Base-by-base conservation (phyloP, 768 basidiomycete genomes). In the Naganishia randhawae region DNA sequence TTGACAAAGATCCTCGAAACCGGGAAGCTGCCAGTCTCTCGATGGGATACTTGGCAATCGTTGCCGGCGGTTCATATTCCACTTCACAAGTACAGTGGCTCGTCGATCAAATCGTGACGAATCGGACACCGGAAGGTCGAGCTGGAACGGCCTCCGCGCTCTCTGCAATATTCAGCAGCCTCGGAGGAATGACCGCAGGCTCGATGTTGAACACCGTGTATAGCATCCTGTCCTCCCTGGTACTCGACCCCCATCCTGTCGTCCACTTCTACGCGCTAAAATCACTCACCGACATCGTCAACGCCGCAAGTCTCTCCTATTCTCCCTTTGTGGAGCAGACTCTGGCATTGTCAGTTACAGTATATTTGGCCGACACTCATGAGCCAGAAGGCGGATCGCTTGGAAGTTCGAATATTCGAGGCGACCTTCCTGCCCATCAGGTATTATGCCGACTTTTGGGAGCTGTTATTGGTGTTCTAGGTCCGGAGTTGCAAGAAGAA, bases 141-240 rank as follows among this genome's bases (percentile, higher is more conserved):
- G 94, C 95, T 17, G 96, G 96, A 0, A 97, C 93, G 76, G 92
- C 93, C 0, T 81, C 93, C 41, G 89, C 94, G 0, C 92, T 98
- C 74, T 92, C 92, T 14, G 86, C 92, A 14, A 91, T 98, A 41
- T 95, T 96, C 78, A 86, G 85, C 50, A 86, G 91, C 74, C 92
- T 97, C 55, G 96, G 96, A 9, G 90, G 92, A 45, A 84, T 98
- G n/a, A 91, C 91, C 13, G 95, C 93, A 8, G 92, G 92, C 0
- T 91, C 96, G 0, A 84, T 97, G 17, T 84, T 98, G 69, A 98
- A 97, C 80, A 96, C 94, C 0, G 92, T 94, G 0, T 90, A 95
- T 70, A 93, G 96, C 75, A 88, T 98, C 51, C 83, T 97, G 41
- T 91, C 95, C 86, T 95, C 94, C 0, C 85, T 99, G 22, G 87